Evolutionary conservation across 345 rosid species (phyloP).

Genomic region (Camelina hispida): DNA sequence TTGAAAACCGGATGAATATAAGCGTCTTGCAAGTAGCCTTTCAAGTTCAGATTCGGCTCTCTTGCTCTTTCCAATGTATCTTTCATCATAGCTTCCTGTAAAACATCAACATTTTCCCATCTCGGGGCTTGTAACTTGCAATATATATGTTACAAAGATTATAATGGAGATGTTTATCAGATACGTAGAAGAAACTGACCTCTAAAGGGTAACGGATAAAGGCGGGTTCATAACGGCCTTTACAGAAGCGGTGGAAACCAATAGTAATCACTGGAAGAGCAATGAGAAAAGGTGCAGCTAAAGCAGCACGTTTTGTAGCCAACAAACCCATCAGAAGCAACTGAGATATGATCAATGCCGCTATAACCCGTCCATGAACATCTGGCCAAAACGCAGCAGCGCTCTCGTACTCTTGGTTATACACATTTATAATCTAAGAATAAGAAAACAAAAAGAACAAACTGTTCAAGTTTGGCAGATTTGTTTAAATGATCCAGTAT

Average conservation of each 20-base stretch:
- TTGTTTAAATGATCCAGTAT: not conserved
- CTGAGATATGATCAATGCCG: constrained; percentile 78
- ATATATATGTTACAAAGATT: not conserved
- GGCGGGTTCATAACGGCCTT: constrained; percentile 81
- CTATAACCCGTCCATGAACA: constrained; percentile 76
- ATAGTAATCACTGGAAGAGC: constrained; percentile 79
- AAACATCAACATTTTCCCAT: not conserved
- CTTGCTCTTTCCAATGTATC: constrained; percentile 81
- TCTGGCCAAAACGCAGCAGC: constrained; percentile 97
- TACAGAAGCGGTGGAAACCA: constrained; percentile 67
- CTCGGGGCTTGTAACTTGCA: not conserved
- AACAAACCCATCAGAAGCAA: constrained; percentile 76
- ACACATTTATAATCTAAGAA: constrained; percentile 82
- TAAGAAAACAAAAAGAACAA: not conserved
- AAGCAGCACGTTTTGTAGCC: constrained; percentile 61
- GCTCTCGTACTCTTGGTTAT: constrained; percentile 89
- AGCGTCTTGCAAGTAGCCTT: constrained; percentile 74
- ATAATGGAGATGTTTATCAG: not conserved
- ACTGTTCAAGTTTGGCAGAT: not conserved
- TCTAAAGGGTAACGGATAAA: constrained; percentile 73
- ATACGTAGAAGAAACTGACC: constrained; percentile 48
- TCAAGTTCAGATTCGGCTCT: constrained; percentile 76
- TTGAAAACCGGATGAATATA: constrained; percentile 82
- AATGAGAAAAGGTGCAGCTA: constrained; percentile 72
- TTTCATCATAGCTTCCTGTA: constrained; percentile 95